phyloP scores from a whole-genome alignment of 2,329 filamentous ascomycete genomes.

The Clarireedia paspali region DNA sequence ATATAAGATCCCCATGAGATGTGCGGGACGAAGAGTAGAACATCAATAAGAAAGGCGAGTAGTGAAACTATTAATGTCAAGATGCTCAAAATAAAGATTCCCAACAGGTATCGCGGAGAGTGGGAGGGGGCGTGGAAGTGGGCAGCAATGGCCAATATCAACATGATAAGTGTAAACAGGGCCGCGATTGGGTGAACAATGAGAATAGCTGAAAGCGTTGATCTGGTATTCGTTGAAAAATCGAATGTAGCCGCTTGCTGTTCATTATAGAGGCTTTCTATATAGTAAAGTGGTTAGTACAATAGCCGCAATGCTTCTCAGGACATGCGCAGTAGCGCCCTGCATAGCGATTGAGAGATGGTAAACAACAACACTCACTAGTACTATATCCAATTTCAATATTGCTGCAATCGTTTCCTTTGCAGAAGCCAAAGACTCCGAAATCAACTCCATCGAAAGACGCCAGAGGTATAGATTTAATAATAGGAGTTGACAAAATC shows the following conservation, averaged over 20 bases:
- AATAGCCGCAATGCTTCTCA: not conserved
- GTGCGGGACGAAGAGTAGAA: slow-evolving; percentile 90
- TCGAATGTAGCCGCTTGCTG: slow-evolving; percentile 41
- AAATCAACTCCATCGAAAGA: slow-evolving; percentile 70
- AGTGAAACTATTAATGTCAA: slow-evolving; percentile 77
- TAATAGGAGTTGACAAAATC: slow-evolving; percentile 84
- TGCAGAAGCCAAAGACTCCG: slow-evolving; percentile 89
- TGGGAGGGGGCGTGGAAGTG: slow-evolving; percentile 86
- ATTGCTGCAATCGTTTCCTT: slow-evolving; percentile 54
- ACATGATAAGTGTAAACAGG: slow-evolving; percentile 75
- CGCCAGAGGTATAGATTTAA: slow-evolving; percentile 77
- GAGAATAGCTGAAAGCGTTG: slow-evolving; percentile 75
- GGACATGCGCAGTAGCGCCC: not conserved
- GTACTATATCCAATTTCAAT: slow-evolving; percentile 81
- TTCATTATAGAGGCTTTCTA: slow-evolving; percentile 22
- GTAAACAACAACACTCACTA: slow-evolving; percentile 40
- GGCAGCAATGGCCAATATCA: slow-evolving; percentile 68
- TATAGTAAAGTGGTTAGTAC: not conserved
- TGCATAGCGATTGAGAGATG: not conserved
- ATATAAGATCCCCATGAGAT: slow-evolving; percentile 92
- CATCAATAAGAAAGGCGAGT: slow-evolving; percentile 85
- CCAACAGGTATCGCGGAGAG: slow-evolving; percentile 80
- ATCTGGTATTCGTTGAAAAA: slow-evolving; percentile 43
- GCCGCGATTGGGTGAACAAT: slow-evolving; percentile 90
- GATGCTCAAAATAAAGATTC: slow-evolving; percentile 77